A percentile compares a stretch with the other conserved stretches of the same genome.
phyloP scores from a whole-genome alignment of 2,329 filamentous ascomycete genomes.

The Bipolaris gigantea region DNA sequence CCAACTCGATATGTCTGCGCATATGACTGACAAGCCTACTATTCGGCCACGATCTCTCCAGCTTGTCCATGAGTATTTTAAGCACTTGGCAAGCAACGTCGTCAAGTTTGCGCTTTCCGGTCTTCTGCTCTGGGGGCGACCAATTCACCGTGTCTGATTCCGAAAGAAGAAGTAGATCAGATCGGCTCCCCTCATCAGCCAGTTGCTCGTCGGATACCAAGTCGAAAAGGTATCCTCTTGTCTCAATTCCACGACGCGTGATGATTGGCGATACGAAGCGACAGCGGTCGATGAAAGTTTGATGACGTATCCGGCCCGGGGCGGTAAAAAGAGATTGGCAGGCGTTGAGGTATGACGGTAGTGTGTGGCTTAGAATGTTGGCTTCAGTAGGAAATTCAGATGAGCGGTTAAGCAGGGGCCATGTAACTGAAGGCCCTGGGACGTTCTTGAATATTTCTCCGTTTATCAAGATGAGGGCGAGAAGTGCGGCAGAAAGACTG shows the following conservation, averaged over 20 bases:
- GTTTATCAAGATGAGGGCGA: slow-evolving; percentile 20
- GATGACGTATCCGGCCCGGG: slow-evolving; percentile 5
- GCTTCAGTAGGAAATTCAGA: not conserved
- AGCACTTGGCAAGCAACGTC: not conserved
- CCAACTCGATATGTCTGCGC: not conserved
- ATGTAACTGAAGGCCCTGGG: not conserved
- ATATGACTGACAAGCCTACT: not conserved
- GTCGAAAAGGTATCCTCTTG: slow-evolving; percentile 14
- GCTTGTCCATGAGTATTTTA: not conserved
- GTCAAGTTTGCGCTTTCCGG: not conserved
- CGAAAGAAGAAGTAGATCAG: not conserved
- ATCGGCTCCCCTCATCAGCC: not conserved
- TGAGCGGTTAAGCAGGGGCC: not conserved
- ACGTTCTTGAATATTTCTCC: slow-evolving; percentile 19
- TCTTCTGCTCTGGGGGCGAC: not conserved
- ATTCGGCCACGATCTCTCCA: not conserved
- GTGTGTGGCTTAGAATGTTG: slow-evolving; percentile 1
- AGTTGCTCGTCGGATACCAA: not conserved
- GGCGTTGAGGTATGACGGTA: slow-evolving; percentile 5
- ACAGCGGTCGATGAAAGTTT: slow-evolving; percentile 21
- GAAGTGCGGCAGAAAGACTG: slow-evolving; percentile 18
- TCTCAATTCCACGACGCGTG: slow-evolving; percentile 9
- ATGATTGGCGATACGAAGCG: slow-evolving; percentile 14
- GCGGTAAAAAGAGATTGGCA: slow-evolving; percentile 10
- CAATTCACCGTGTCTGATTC: not conserved